phyloP scores from a whole-genome alignment of 2,329 filamentous ascomycete genomes.

The Claviceps capensis region DNA sequence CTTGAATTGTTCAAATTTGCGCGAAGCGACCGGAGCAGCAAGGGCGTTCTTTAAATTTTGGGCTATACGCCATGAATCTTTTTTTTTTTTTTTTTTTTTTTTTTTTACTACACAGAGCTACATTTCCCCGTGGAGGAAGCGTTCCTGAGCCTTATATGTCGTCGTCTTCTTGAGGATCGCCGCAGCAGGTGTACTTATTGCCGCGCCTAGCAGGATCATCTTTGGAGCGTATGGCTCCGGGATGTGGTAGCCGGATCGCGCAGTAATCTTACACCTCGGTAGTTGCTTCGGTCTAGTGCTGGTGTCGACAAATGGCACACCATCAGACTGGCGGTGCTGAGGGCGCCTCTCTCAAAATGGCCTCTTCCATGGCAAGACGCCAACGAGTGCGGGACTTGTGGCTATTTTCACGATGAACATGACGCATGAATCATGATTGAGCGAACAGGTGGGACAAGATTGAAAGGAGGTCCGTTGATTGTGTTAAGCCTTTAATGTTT shows the following conservation, averaged over 20 bases:
- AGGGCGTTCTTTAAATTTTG: too few species aligned
- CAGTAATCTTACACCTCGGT: constrained; percentile 21
- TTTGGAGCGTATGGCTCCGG: too few species aligned
- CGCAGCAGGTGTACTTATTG: too few species aligned
- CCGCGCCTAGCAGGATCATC: too few species aligned
- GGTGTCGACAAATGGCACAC: constrained; percentile 19
- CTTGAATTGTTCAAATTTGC: not conserved
- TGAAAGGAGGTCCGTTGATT: too few species aligned
- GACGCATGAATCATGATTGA: constrained; percentile 44
- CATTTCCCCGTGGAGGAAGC: too few species aligned
- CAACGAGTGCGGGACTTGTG: constrained; percentile 14
- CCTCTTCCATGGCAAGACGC: constrained; percentile 13
- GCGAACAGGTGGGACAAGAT: constrained; percentile 15
- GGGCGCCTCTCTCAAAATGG: constrained; percentile 11
- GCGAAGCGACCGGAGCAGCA: not conserved
- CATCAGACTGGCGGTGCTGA: constrained; percentile 12
- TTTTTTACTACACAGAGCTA: too few species aligned
- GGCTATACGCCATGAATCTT: too few species aligned
- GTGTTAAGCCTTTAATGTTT: too few species aligned
- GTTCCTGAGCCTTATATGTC: too few species aligned
- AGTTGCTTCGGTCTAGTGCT: constrained; percentile 26
- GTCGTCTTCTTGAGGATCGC: too few species aligned
- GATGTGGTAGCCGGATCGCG: constrained; percentile 3
- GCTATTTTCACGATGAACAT: constrained; percentile 22
- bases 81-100: too few species aligned